phyloP scores from a whole-genome alignment of 2,329 filamentous ascomycete species.

The Dryadomyces sulphureus region DNA sequence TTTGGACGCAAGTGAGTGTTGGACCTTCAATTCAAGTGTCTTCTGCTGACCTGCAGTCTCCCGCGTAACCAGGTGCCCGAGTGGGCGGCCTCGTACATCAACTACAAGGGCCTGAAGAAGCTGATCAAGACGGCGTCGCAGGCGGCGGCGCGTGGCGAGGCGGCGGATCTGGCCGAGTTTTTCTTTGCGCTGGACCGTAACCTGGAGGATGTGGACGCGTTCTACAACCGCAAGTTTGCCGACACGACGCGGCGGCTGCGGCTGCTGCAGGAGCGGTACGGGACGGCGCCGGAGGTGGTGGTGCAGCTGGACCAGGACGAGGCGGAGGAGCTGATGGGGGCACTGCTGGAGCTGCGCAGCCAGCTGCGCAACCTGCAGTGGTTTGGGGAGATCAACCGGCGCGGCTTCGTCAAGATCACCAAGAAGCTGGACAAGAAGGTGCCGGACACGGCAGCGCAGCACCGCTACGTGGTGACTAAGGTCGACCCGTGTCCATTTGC shows the following conservation, averaged over 20 bases:
- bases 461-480: constrained; percentile 76
- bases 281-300: constrained; percentile 51
- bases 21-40: background rate
- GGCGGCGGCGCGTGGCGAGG: constrained; percentile 50
- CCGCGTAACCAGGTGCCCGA: constrained; percentile 75
- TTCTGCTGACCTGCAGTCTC: constrained; percentile 23
- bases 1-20: constrained; percentile 23
- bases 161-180: constrained; percentile 92
- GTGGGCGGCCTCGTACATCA: constrained; percentile 73
- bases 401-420: constrained; percentile 94
- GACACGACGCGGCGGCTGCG: constrained; percentile 75
- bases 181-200: constrained; percentile 95
- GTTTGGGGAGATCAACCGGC: constrained; percentile 94
- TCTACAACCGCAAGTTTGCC: constrained; percentile 91
- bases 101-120: constrained; percentile 89
- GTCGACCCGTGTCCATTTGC: constrained; percentile 83
- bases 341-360: constrained; percentile 73
- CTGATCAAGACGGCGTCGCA: constrained; percentile 70
- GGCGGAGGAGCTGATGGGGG: constrained; percentile 78
- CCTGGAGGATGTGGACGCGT: constrained; percentile 88
- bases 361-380: constrained; percentile 86
- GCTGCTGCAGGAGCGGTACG: constrained; percentile 78
- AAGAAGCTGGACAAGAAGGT: constrained; percentile 98
- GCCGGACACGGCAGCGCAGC: constrained; percentile 58
- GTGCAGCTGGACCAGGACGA: constrained; percentile 75